Evolutionary conservation across 805 yeast species (phyloP), one percentile per base, ranked within the genome.

Genomic region (Starmerella stellata): DNA sequence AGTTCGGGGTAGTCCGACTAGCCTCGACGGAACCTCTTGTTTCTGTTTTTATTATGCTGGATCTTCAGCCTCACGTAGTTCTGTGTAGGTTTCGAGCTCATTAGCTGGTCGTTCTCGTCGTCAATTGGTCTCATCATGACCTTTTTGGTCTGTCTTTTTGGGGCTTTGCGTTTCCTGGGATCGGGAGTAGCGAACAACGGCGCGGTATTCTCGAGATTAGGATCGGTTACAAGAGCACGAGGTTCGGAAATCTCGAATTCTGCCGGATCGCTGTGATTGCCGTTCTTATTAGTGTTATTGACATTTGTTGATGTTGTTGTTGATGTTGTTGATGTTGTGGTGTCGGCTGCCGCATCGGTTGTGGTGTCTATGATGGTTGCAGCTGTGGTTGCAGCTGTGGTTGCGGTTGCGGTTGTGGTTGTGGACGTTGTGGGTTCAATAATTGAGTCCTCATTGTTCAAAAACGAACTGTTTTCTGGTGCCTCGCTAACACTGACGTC

Each of bases 61-160:
- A 45, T 45, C 18, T 44, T 45, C 14, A 45, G 40, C 17, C 48
- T 42, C 21, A 38, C 42, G 27, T 28, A 45, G 29, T 45, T 45
- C 18, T 40, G 41, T 9, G 48, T 44, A 2, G 47, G 23, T 39
- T 45, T 45, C 1, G 48, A 21, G 16, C 11, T 38, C 3, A 41
- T 33, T 17, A 44, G 36, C 35, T 28, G 18, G 15, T 16, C 23
- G 1, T 18, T 32, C 5, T n/a, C 29, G 16, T 31, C 38, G 16
- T 31, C 38, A 2, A 46, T 35, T 1, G 50, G 50, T 11, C 45
- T 36, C 48, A 46, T 42, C 14, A 34, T 37, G 4, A 45, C 42
- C 20, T 41, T 38, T 21, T 32, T 42, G 1, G 50, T 46, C 20
- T 46, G 49, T 4, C 50, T 43, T 32, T 46, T 46, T 5, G 50